Base-by-base conservation (phyloP, 1,284 basidiomycete species). In the Ustilago hordei region DNA sequence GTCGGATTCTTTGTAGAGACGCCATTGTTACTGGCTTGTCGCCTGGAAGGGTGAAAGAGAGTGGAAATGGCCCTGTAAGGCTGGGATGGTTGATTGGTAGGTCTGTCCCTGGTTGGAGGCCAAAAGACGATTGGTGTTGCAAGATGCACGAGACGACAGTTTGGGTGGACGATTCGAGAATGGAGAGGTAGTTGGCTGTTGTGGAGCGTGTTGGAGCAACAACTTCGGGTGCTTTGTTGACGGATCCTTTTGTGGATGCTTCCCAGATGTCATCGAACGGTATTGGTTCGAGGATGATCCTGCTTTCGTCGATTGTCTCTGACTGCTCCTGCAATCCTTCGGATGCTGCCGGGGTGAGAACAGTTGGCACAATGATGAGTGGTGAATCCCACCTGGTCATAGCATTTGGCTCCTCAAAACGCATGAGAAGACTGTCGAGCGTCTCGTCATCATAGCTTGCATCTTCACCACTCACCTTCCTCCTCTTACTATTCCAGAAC, bases 361-460 rank as follows among this genome's bases (percentile, higher is more conserved):
- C 56, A 36, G 81, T 76, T 12, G 91, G 88, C 0, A 98, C 87
- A 2, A 93, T 94, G 85, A 98, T 93, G 36, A 98, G 89, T 0
- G 96, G 96, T 0, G 95, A 93, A 87, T 99, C 96, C 96, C 96
- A 99, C 52, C 95, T 90, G 12, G 94, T 94, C 92, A 96, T 96
- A 0, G 95, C 95, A 0, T 93, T 95, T 0, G 96, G 96, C 86
- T 98, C 96, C 88, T 99, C 96, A 81, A 92, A 98, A 43, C 96
- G 90, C 85, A 91, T 89, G 13, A 97, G 87, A 2, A 99, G 90
- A 86, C 95, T 96, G 32, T 96, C 93, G 43, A 98, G 89, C 94
- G 94, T 96, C 78, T 91, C 91, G 4, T 90, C 87, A 7, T 89
- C 86, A 82, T 98, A 98, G 67, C 72, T 73, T 9, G 77, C 73